Conservation (phyloP, 352 stramenopile species). For the Thalassiosira pacifica region DNA sequence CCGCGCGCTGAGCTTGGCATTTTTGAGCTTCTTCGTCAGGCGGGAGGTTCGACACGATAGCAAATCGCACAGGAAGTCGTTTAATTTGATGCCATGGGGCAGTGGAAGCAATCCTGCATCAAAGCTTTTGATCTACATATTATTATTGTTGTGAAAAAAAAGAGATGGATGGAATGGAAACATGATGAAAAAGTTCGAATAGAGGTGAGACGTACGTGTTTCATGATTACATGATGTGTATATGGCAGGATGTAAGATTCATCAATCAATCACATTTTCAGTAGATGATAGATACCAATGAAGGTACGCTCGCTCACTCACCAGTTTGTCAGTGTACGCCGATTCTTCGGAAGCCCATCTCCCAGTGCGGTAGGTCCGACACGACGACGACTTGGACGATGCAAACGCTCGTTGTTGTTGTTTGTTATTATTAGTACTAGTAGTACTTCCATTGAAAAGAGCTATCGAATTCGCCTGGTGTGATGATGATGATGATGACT, state of each 20-base stretch:
- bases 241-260: too few relatives aligned
- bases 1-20: conserved; percentile 76
- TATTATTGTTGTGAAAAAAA: too few relatives aligned
- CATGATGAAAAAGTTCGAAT: too few relatives aligned
- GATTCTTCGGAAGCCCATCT: conserved; percentile 80
- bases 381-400: background rate
- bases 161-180: too few relatives aligned
- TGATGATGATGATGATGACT: too few relatives aligned
- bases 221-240: too few relatives aligned
- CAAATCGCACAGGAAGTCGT: conserved; percentile 81
- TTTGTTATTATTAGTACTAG: background rate
- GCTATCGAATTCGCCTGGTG: conserved; percentile 1
- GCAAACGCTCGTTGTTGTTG: background rate
- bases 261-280: too few relatives aligned
- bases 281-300: too few relatives aligned
- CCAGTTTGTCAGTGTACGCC: conserved; percentile 67
- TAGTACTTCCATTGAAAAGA: background rate
- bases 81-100: conserved; percentile 77
- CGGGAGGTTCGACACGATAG: conserved; percentile 75
- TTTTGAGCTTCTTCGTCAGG: conserved; percentile 85
- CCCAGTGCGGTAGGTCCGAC: conserved; percentile 65
- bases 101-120: conserved; percentile 70
- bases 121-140: conserved; percentile 75
- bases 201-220: too few relatives aligned
- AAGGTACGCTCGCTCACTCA: too few relatives aligned